Conservation (phyloP, 345 rosid species). For the Moricandia moricandioides region DNA sequence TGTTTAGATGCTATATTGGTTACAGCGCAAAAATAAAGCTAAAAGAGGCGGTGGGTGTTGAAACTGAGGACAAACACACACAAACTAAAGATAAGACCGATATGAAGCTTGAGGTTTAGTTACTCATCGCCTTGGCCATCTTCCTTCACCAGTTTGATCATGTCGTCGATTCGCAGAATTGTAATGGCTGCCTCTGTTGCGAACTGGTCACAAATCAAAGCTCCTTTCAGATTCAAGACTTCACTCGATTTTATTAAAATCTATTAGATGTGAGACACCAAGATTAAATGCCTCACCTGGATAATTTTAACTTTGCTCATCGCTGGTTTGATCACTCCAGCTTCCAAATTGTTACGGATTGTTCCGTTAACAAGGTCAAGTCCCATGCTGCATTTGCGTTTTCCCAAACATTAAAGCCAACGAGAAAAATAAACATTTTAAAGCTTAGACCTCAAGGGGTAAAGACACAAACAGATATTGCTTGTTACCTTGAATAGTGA, state of each 20-base stretch:
- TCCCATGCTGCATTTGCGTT: conserved; percentile 75
- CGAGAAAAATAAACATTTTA: not conserved
- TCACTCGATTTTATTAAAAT: too few relatives aligned
- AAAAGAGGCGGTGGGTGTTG: not conserved
- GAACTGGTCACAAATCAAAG: conserved; percentile 42
- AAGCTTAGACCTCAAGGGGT: conserved; percentile 4
- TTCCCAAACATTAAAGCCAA: not conserved
- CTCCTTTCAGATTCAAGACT: not conserved
- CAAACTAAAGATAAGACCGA: conserved; percentile 14
- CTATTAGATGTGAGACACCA: not conserved
- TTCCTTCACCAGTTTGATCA: conserved; percentile 92
- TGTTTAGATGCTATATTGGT: conserved; percentile 4
- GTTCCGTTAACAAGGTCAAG: conserved; percentile 81
- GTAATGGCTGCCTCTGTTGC: conserved; percentile 99
- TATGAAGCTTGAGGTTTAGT: not conserved
- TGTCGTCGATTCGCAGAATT: conserved; percentile 93
- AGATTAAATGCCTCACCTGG: conserved; percentile 53
- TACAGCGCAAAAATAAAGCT: conserved; percentile 4
- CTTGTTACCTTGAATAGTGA: conserved; percentile 71
- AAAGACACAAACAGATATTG: not conserved
- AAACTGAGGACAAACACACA: conserved; percentile 21
- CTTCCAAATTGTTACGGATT: conserved; percentile 88
- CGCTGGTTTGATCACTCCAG: conserved; percentile 97
- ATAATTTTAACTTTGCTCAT: conserved; percentile 99
- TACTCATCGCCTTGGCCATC: conserved; percentile 65